Percentiles rank a stretch among this genome's conserved stretches.
Conservation (phyloP, 2,329 filamentous ascomycete species). For the Lachnellula subtilissima region DNA sequence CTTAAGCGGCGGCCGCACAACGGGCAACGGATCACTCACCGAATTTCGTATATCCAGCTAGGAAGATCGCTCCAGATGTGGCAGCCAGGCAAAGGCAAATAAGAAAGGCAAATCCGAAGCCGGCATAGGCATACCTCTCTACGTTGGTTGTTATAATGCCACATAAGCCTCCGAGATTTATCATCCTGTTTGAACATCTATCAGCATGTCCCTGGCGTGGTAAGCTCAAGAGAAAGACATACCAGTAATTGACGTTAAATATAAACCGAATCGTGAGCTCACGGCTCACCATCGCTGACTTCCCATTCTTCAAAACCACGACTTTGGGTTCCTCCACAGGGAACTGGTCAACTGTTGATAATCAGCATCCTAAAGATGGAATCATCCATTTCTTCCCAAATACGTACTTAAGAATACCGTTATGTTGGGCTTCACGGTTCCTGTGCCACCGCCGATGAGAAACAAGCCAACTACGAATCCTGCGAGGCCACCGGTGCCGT, state of each 20-base stretch:
- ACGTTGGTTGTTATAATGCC: slow-evolving; percentile 33
- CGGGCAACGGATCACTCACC: not conserved
- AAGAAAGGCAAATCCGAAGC: slow-evolving; percentile 43
- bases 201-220: too few relatives aligned
- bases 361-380: slow-evolving; percentile 34
- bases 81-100: slow-evolving; percentile 20
- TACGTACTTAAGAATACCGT: slow-evolving; percentile 46
- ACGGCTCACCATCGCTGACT: slow-evolving; percentile 55
- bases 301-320: slow-evolving; percentile 45
- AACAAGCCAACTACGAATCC: too few relatives aligned
- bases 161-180: slow-evolving; percentile 55
- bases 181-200: slow-evolving; percentile 52
- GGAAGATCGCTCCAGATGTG: too few relatives aligned
- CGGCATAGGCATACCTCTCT: slow-evolving; percentile 34
- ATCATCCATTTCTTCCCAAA: not conserved
- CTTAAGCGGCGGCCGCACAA: too few relatives aligned
- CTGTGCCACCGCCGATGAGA: too few relatives aligned
- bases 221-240: slow-evolving; percentile 31
- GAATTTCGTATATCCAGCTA: slow-evolving; percentile 1
- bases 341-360: slow-evolving; percentile 40
- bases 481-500: too few relatives aligned
- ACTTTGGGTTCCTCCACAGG: slow-evolving; percentile 41
- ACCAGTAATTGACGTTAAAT: slow-evolving; percentile 48
- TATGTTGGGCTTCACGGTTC: slow-evolving; percentile 61
- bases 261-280: slow-evolving; percentile 47